Evolutionary conservation across 495 filamentous ascomycete genomes (phyloP).

Genomic region (Xylaria curta): DNA sequence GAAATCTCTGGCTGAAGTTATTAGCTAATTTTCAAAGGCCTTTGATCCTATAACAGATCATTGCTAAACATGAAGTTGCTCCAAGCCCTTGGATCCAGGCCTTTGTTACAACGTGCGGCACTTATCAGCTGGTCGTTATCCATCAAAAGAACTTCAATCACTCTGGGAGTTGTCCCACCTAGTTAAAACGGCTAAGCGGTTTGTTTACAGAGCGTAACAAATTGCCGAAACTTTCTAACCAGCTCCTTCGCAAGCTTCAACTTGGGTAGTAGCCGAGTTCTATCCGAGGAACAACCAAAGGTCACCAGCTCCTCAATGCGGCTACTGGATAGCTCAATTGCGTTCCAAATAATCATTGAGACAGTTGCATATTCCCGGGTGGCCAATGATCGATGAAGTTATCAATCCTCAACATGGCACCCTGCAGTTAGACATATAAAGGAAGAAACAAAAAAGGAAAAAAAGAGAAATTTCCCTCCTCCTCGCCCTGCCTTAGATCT

Average conservation of each 20-base stretch:
- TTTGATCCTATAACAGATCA: too few species aligned
- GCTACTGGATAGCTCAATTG: not conserved
- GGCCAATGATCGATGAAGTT: not conserved
- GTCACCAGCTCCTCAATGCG: not conserved
- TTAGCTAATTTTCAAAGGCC: too few species aligned
- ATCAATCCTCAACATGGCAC: not conserved
- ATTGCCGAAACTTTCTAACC: not conserved
- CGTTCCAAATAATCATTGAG: not conserved
- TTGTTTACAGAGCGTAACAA: not conserved
- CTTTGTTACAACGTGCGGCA: not conserved
- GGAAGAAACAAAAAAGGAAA: not conserved
- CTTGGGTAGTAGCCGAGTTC: not conserved
- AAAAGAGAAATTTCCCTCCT: constrained; percentile 11
- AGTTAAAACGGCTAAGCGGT: not conserved
- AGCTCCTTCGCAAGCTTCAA: not conserved
- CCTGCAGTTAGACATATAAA: not conserved
- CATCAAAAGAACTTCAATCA: not conserved
- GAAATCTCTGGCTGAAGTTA: too few species aligned
- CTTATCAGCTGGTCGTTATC: not conserved
- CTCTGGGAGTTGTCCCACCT: not conserved
- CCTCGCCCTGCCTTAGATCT: constrained; percentile 7
- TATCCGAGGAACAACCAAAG: not conserved
- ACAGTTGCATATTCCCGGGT: not conserved
- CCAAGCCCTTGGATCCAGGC: not conserved
- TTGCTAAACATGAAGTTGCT: not conserved